Evolutionary conservation across 2,329 filamentous ascomycete species (phyloP).

Genomic region (Aspergillus felis): DNA sequence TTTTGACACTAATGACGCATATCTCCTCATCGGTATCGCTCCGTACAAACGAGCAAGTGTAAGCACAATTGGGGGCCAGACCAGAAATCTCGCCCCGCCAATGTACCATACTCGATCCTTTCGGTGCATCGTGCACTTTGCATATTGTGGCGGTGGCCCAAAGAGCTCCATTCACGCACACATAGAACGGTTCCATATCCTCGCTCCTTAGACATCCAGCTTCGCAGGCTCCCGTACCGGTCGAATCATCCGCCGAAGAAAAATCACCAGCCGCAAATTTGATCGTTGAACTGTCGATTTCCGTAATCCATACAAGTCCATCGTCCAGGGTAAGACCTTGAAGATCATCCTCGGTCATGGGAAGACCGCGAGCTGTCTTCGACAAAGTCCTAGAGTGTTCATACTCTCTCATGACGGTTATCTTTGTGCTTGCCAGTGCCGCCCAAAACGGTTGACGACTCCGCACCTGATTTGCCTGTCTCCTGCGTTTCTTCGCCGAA

Average conservation of each 20-base stretch:
- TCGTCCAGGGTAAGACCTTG: conserved; percentile 40
- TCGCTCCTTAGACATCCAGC: conserved; percentile 21
- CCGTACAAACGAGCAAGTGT: conserved; percentile 60
- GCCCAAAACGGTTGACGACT: conserved; percentile 92
- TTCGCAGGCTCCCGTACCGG: conserved; percentile 27
- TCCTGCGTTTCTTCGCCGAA: conserved; percentile 74
- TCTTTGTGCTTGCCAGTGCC: conserved; percentile 90
- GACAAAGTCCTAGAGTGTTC: conserved; percentile 63
- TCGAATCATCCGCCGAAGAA: conserved; percentile 29
- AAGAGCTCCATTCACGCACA: conserved; percentile 61
- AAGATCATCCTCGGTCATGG: conserved; percentile 41
- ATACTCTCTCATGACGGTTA: conserved; percentile 89
- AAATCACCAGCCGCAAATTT: conserved; percentile 46
- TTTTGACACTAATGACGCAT: conserved; percentile 60
- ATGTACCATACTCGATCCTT: conserved; percentile 43
- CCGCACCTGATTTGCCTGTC: conserved; percentile 85
- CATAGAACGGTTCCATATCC: conserved; percentile 57
- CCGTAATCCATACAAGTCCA: conserved; percentile 46
- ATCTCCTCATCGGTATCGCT: conserved; percentile 55
- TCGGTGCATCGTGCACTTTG: conserved; percentile 41
- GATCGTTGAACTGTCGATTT: conserved; percentile 45
- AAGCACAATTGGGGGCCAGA: conserved; percentile 61
- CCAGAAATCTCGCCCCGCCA: conserved; percentile 63
- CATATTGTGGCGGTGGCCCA: conserved; percentile 61
- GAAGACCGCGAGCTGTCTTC: conserved; percentile 35